Percentiles rank a stretch among this genome's conserved stretches.
These are phyloP conservation scores for Paracorniculantispora psalliotae DNA, from an alignment of 2,329 filamentous ascomycete genomes.

Conservation along the genomic window DNA sequence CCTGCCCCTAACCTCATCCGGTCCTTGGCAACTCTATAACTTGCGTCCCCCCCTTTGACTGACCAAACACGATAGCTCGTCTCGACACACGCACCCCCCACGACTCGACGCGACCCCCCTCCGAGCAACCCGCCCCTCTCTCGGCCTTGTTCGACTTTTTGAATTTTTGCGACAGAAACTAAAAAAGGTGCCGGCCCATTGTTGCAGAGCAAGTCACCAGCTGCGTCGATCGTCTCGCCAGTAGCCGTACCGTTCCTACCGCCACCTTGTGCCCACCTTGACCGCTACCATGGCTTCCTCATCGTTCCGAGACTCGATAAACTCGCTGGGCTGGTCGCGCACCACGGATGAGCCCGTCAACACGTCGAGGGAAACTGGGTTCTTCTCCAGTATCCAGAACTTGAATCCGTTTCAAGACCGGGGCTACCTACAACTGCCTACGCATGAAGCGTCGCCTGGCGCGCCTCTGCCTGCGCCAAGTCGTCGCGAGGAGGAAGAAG, in stretches of 20 bases:
- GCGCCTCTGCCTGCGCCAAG: constrained; percentile 80
- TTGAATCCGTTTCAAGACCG: constrained; percentile 82
- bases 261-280: constrained; percentile 5
- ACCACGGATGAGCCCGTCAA: constrained; percentile 74
- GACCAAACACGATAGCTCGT: constrained; percentile 9
- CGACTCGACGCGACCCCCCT: background rate
- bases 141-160: background rate
- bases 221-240: constrained; percentile 8
- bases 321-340: constrained; percentile 89
- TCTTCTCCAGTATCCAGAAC: constrained; percentile 76
- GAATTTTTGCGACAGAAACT: background rate
- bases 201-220: constrained; percentile 8
- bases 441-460: constrained; percentile 66
- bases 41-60: background rate
- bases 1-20: background rate
- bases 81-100: constrained; percentile 4
- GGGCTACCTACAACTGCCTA: constrained; percentile 88
- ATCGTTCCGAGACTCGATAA: constrained; percentile 91
- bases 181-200: background rate
- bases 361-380: constrained; percentile 63
- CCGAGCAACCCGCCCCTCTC: background rate
- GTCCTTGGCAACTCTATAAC: background rate
- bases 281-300: constrained; percentile 66
- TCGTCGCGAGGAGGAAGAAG: constrained; percentile 89
- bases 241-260: constrained; percentile 4